Evolutionary conservation across 495 filamentous ascomycete species (phyloP), one percentile per base, ranked within the genome.

Genomic region (Penicillium herquei): DNA sequence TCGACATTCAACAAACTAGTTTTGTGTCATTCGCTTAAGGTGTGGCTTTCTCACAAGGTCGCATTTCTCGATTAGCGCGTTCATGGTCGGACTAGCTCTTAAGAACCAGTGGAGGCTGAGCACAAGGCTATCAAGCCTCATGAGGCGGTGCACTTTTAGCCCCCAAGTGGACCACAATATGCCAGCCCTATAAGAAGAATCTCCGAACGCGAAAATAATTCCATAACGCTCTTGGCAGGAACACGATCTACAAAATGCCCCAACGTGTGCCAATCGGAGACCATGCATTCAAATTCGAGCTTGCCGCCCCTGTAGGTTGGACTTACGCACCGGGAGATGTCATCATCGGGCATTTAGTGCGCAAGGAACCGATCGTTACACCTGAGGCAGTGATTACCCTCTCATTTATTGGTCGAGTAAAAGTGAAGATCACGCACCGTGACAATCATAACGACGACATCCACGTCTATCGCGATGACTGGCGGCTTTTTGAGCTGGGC

Each of bases 331-430:
- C 61, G 1, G 56, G 61, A 14, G 61, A 63, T 33, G 52, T 53
- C n/a, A 53, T 63, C 39, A 59, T 63, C 37, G 56, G 61, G 26
- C 47, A 51, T 21, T 11, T 63, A 12, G 32, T 59, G 2, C 56
- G 61, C 26, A 39, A 52, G 8, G 13, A 30, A 16, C 52, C 56
- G 11, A 41, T 57, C 6, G 50, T 63, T 21, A 44, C 56, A 14
- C 45, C 61, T 1, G 53, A 63, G 32, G 61, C 61, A 8, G 48
- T 43, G 11, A 8, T 63, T 0, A 57, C 18, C 10, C 12, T 63
- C 11, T 44, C 11, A 6, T 40, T 64, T 8, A 17, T 21, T 3
- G 57, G 57, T 7, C 51, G 46, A 11, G 37, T 51, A 1, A 57
- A 52, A 21, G 42, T 52, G 8, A 55, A 49, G 30, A 26, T 26